Conservation (phyloP, 1,139 yeast genomes). For the Geotrichum cucujoidarum region DNA sequence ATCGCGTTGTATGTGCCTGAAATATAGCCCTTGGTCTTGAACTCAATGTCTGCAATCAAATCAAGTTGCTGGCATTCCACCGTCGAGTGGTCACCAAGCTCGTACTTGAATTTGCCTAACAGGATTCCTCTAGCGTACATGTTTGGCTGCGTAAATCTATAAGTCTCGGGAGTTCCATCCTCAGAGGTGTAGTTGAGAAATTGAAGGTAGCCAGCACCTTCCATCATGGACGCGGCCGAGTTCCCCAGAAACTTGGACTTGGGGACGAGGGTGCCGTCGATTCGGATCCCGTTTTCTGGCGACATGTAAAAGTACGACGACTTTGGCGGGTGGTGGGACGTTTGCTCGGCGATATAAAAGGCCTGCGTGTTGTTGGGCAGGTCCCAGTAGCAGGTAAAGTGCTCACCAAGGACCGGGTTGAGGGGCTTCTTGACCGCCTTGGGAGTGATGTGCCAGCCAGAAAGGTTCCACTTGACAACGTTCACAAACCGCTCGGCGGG, state of each 20-base stretch:
- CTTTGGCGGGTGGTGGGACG: slow-evolving; percentile 98
- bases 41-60: slow-evolving; percentile 76
- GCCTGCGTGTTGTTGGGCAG: slow-evolving; percentile 65
- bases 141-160: slow-evolving; percentile 85
- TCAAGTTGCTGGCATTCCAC: slow-evolving; percentile 60
- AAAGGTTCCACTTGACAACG: slow-evolving; percentile 81
- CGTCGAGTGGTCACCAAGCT: slow-evolving; percentile 84
- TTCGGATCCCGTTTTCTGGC: slow-evolving; percentile 75
- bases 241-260: slow-evolving; percentile 86
- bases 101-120: slow-evolving; percentile 84
- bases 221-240: slow-evolving; percentile 96
- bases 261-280: slow-evolving; percentile 86
- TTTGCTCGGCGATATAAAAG: slow-evolving; percentile 85
- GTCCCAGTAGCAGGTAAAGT: slow-evolving; percentile 90
- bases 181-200: slow-evolving; percentile 52
- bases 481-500: slow-evolving; percentile 62
- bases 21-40: slow-evolving; percentile 90
- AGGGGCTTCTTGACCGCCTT: slow-evolving; percentile 96
- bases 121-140: slow-evolving; percentile 92
- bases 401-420: slow-evolving; percentile 90
- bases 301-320: slow-evolving; percentile 85
- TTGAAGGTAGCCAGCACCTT: slow-evolving; percentile 72
- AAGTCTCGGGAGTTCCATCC: slow-evolving; percentile 52
- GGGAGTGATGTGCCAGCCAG: slow-evolving; percentile 98
- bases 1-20: slow-evolving; percentile 89